Base-by-base conservation (phyloP, 257 asterid genomes). In the Capsicum chinense region DNA sequence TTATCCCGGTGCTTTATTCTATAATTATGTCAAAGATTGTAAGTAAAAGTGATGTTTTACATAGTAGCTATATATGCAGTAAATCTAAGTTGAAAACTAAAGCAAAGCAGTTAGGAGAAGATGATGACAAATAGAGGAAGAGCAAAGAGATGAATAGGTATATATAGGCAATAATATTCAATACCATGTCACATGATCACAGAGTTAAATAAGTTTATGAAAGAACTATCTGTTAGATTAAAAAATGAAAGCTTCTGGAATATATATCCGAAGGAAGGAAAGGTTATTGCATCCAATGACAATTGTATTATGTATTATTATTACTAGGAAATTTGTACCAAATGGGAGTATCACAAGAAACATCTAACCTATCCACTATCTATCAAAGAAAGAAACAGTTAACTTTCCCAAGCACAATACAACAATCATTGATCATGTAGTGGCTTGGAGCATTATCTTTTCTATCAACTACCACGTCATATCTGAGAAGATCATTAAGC, bases 361-460 rank as follows among this genome's bases (percentile, higher is more conserved):
- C 48, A 13, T 9, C 47, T 87, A 74, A 21, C 98, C 95, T 97
- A 21, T 83, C 97, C 92, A 92, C 42, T 37, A 37, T 37, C 42
- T 37, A 37, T 37, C 42, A 37, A 37, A 37, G 42, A 37, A 76
- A 76, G 81, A 76, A 26, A 52, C 48, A 13, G 15, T 21, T 87
- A 74, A 97, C 99, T 98, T 97, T 97, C 84, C 97, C 92, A 92
- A 95, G 89, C 70, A 93, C 95, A 67, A 93, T 97, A 50, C 98
- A 95, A 88, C 98, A 95, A 88, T 97, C 99, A 15, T 83, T 95
- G 91, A 97, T 97, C 99, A 97, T 91, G 89, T 97, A 97, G 80
- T 98, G 98, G 84, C 98, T 95, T 54, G 97, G 98, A 84, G 87
- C 98, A 85, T 97, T 97, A 83, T 97, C 99, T 17, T 98, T 97